phyloP scores from a whole-genome alignment of 805 yeast genomes.

The Candida verbasci region DNA sequence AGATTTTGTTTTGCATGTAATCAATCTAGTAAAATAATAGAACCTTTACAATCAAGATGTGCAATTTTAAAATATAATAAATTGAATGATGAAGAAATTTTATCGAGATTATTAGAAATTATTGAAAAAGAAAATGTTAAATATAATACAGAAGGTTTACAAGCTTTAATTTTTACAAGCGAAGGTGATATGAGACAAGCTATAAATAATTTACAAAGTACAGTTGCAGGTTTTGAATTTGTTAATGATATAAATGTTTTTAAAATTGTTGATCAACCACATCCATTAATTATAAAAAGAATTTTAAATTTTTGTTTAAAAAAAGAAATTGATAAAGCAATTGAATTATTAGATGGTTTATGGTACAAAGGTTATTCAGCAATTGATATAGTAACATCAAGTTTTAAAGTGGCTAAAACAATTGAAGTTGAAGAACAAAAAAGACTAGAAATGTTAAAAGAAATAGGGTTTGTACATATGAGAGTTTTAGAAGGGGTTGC shows the following conservation, averaged over 20 bases:
- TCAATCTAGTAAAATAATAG: constrained; percentile 89
- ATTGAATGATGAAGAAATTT: constrained; percentile 79
- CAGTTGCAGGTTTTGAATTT: constrained; percentile 87
- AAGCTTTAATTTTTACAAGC: constrained; percentile 89
- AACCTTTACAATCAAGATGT: constrained; percentile 94
- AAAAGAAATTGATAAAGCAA: constrained; percentile 56
- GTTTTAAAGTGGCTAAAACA: constrained; percentile 82
- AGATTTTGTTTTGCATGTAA: constrained; percentile 99
- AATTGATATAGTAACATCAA: constrained; percentile 85
- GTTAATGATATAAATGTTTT: constrained; percentile 93
- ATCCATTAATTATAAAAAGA: constrained; percentile 77
- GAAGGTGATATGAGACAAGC: constrained; percentile 99
- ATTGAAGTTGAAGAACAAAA: constrained; percentile 64
- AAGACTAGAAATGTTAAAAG: constrained; percentile 73
- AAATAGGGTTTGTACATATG: constrained; percentile 90
- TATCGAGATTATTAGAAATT: constrained; percentile 69
- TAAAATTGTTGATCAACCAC: constrained; percentile 94
- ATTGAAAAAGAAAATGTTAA: constrained; percentile 66
- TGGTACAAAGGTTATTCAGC: constrained; percentile 94
- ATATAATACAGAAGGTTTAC: constrained; percentile 83
- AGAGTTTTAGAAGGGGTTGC: constrained; percentile 90
- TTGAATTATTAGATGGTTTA: constrained; percentile 58
- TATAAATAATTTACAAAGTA: constrained; percentile 86
- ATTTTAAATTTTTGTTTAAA: constrained; percentile 43
- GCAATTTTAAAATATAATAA: constrained; percentile 85